Conservation (phyloP, 2,329 filamentous ascomycete genomes). For the Penicillium occitanis region DNA sequence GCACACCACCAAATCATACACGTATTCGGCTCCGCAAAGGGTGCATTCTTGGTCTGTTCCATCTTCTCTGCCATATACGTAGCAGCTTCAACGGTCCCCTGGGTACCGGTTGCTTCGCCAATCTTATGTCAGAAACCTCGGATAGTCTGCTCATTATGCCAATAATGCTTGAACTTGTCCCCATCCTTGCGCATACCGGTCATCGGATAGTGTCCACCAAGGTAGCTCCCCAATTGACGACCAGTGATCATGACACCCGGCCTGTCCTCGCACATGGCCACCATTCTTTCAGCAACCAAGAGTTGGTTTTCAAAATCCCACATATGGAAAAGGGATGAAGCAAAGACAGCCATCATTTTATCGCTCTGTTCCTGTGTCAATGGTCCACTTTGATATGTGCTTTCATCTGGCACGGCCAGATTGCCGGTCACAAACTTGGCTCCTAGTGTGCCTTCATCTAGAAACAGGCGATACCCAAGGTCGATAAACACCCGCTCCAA, state of each 20-base stretch:
- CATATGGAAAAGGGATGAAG: constrained; percentile 25
- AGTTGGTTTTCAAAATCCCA: constrained; percentile 25
- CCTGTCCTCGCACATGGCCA: constrained; percentile 22
- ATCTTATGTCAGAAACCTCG: constrained; percentile 24
- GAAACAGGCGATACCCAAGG: constrained; percentile 62
- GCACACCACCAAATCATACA: constrained; percentile 15
- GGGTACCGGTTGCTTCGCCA: constrained; percentile 19
- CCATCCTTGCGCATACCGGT: constrained; percentile 14
- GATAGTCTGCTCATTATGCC: constrained; percentile 25
- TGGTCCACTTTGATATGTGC: background rate
- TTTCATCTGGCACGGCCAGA: constrained; percentile 31
- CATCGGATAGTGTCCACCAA: constrained; percentile 22
- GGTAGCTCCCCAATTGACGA: constrained; percentile 23
- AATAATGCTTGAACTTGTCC: constrained; percentile 18
- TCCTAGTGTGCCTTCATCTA: constrained; percentile 43
- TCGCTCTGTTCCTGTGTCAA: constrained; percentile 11
- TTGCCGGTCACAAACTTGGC: constrained; percentile 52
- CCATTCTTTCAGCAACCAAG: constrained; percentile 20
- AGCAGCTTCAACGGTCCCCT: constrained; percentile 24
- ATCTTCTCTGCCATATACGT: constrained; percentile 21
- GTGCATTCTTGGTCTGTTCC: constrained; percentile 7
- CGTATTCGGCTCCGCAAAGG: constrained; percentile 13
- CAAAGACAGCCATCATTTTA: constrained; percentile 24
- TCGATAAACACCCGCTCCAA: constrained; percentile 52
- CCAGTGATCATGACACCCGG: constrained; percentile 22